Conservation (phyloP, 225 moss, liverwort and hornwort genomes). For the Physcomitrium patens region DNA sequence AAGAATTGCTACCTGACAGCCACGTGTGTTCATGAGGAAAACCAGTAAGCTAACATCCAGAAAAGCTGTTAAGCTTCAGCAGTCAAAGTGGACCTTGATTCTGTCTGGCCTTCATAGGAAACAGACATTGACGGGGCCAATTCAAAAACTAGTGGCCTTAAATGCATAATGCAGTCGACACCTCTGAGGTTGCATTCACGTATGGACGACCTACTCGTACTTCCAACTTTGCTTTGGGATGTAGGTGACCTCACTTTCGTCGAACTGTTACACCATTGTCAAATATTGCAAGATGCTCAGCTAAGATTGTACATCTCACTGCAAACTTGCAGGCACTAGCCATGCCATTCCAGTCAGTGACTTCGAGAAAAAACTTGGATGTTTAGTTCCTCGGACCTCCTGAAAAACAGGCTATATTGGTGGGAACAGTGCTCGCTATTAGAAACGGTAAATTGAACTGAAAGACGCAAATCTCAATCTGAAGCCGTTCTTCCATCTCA, state of each 20-base stretch:
- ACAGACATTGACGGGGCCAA: conserved; percentile 8
- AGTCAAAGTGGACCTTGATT: neutral
- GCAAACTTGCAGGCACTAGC: neutral
- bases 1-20: neutral
- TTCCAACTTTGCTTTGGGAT: neutral
- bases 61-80: neutral
- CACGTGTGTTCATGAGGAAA: neutral
- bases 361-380: neutral
- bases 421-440: neutral
- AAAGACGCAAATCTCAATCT: neutral
- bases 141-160: neutral
- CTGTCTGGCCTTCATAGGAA: neutral
- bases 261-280: too few relatives aligned
- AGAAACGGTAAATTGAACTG: neutral
- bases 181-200: neutral
- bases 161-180: neutral
- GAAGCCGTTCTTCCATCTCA: neutral
- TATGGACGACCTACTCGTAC: neutral
- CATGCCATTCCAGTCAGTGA: neutral
- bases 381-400: neutral
- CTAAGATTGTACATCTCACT: neutral
- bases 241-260: neutral
- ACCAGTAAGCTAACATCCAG: neutral
- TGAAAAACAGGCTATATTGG: neutral
- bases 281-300: too few relatives aligned